phyloP scores from a whole-genome alignment of 305 asterid genomes.

The Fraxinus floribunda region DNA sequence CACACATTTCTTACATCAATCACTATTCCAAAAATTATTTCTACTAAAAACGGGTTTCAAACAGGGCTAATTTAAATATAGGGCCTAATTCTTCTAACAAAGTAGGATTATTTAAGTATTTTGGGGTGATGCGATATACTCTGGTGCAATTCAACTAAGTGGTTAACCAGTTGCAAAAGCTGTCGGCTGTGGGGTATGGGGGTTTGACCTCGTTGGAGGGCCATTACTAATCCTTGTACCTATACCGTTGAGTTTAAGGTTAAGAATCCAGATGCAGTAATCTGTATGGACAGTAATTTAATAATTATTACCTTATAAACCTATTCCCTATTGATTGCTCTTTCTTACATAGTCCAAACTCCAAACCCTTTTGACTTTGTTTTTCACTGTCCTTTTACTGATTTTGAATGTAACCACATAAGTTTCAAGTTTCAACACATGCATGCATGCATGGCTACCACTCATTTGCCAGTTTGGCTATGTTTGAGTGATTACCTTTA shows the following conservation, averaged over 20 bases:
- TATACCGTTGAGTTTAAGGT: background rate
- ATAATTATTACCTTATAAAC: background rate
- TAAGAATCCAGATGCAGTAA: background rate
- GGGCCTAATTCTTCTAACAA: too few species aligned
- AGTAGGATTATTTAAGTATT: too few species aligned
- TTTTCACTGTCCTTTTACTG: background rate
- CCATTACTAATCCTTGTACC: background rate
- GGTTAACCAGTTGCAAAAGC: background rate
- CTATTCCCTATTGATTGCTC: background rate
- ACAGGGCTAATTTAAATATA: too few species aligned
- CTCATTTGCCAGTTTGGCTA: background rate
- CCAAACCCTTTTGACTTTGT: background rate
- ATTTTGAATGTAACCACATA: background rate
- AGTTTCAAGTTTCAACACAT: background rate
- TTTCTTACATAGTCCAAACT: too few species aligned
- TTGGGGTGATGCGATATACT: too few species aligned
- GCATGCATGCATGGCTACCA: background rate
- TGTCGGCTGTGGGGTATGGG: background rate
- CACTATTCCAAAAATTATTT: too few species aligned
- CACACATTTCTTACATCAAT: too few species aligned
- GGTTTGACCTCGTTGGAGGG: background rate
- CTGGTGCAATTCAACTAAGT: too few species aligned
- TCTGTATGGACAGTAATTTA: background rate
- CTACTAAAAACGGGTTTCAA: too few species aligned
- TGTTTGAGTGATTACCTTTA: background rate